Evolutionary conservation across 768 basidiomycete species (phyloP), one percentile per base, ranked within the genome.

Genomic region (Mycena albidolilacea): DNA sequence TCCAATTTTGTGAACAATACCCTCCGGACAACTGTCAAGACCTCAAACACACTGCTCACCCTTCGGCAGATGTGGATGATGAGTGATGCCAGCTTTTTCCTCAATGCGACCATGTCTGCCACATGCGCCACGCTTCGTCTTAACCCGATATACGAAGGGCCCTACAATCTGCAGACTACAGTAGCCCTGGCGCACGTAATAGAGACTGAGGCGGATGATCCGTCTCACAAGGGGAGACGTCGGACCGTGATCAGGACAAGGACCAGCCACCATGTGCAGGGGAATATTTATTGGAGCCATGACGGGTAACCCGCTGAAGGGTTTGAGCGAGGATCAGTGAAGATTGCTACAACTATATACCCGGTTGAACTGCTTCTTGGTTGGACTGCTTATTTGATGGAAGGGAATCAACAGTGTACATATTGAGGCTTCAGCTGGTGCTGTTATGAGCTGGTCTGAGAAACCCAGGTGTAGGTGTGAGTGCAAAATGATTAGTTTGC

Each of bases 101-200:
- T 70, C 59, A 59, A 70, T 17, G 73, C 73, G 9, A 4, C 58
- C 10, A 74, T 69, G 52, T 30, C 61, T 43, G 58, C 50, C 19
- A 54, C 41, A 0, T 52, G 64, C 9, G 69, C 60, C 1, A 23
- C 38, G 9, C 14, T 74, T 1, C 12, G 9, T 2, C 14, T 70
- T 0, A 3, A 44, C n/a, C 30, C 68, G 11, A 39, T 46, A 7
- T 74, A 54, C 30, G 73, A 74, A 23, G 73, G 73, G 11, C 30
- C 15, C 9, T 74, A 70, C 12, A 64, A 74, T 43, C n/a, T 74
- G n/a, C 64, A 17, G 52, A 70, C 69, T 52, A 62, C 73, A 14
- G 19, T n/a, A 6, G 59, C 43, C 19, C 17, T 3, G 23, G 64
- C 68, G 3, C 0, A 21, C 8, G 50, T 74, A 3, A n/a, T 37